Evolutionary conservation across 331 rosid genomes (phyloP).

Genomic region (Arachis monticola): DNA sequence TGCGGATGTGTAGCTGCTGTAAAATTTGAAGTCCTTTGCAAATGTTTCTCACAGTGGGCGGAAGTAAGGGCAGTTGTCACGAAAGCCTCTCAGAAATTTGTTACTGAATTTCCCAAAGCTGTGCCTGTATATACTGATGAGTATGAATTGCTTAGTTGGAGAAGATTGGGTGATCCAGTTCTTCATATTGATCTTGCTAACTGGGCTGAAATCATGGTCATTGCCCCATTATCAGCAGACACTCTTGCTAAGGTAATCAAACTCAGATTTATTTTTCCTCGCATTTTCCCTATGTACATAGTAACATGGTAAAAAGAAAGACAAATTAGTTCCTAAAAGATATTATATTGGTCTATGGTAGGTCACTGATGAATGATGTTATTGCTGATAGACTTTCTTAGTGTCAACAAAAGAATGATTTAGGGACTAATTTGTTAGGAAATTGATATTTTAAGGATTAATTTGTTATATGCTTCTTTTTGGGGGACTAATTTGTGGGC

Average conservation of each 20-base stretch:
- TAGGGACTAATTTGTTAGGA: too few relatives aligned
- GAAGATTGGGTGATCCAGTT: conserved; percentile 64
- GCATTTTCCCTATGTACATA: background rate
- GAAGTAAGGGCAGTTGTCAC: conserved; percentile 78
- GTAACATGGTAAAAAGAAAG: background rate
- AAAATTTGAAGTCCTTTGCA: conserved; percentile 68
- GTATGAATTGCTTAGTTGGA: conserved; percentile 84
- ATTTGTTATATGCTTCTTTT: too few relatives aligned
- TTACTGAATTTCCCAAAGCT: conserved; percentile 58
- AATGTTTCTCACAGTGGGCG: conserved; percentile 74
- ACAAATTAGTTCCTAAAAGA: too few relatives aligned
- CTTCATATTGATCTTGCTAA: conserved; percentile 79
- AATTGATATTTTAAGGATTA: too few relatives aligned
- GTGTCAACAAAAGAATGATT: too few relatives aligned
- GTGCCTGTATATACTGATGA: conserved; percentile 57
- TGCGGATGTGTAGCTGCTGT: conserved; percentile 81
- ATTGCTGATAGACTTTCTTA: too few relatives aligned
- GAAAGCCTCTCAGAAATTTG: conserved; percentile 62
- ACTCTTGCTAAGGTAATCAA: conserved; percentile 84
- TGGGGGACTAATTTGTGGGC: too few relatives aligned
- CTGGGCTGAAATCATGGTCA: conserved; percentile 93
- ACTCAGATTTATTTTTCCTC: background rate
- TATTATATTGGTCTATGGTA: too few relatives aligned
- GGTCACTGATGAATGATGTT: too few relatives aligned
- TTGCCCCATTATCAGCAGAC: conserved; percentile 91